A percentile compares a stretch with the other conserved stretches of the same genome.
Evolutionary conservation across 2,329 filamentous ascomycete species (phyloP).

Genomic region (Fusarium domesticum): DNA sequence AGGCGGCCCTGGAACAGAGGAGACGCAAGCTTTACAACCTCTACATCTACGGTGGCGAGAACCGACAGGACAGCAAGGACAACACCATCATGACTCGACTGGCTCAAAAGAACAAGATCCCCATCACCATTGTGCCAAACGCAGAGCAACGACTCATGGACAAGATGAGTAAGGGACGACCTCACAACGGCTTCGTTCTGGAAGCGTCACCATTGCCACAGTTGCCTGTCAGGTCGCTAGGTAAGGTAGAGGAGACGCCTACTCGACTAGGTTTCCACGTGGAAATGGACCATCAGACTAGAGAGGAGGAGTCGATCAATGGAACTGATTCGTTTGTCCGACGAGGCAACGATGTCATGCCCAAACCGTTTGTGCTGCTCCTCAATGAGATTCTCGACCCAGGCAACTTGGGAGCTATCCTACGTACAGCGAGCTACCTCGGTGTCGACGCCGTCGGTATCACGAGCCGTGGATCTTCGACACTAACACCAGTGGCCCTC

Average conservation of each 20-base stretch:
- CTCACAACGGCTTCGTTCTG: slow-evolving; percentile 86
- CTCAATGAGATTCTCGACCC: slow-evolving; percentile 79
- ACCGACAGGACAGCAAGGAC: slow-evolving; percentile 48
- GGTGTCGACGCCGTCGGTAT: slow-evolving; percentile 81
- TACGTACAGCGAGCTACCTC: slow-evolving; percentile 87
- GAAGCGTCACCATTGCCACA: slow-evolving; percentile 82
- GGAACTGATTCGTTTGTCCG: slow-evolving; percentile 55
- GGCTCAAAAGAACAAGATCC: slow-evolving; percentile 49
- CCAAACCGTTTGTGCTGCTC: slow-evolving; percentile 68
- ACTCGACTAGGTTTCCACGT: slow-evolving; percentile 55
- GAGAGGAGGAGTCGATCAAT: slow-evolving; percentile 72
- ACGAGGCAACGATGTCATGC: slow-evolving; percentile 32
- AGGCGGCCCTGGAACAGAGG: slow-evolving; percentile 66
- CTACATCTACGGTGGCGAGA: slow-evolving; percentile 67
- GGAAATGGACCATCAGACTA: slow-evolving; percentile 62
- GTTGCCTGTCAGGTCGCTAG: slow-evolving; percentile 61
- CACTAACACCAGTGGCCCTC: slow-evolving; percentile 71
- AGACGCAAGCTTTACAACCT: slow-evolving; percentile 78
- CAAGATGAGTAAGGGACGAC: slow-evolving; percentile 76
- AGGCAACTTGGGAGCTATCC: slow-evolving; percentile 84
- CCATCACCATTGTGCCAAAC: slow-evolving; percentile 56
- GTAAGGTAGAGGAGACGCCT: slow-evolving; percentile 43
- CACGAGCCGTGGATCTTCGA: slow-evolving; percentile 69
- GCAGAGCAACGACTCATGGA: slow-evolving; percentile 69
- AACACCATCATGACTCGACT: slow-evolving; percentile 45